Conservation (phyloP, 306 rosid genomes). For the Trichosanthes cucumerina region DNA sequence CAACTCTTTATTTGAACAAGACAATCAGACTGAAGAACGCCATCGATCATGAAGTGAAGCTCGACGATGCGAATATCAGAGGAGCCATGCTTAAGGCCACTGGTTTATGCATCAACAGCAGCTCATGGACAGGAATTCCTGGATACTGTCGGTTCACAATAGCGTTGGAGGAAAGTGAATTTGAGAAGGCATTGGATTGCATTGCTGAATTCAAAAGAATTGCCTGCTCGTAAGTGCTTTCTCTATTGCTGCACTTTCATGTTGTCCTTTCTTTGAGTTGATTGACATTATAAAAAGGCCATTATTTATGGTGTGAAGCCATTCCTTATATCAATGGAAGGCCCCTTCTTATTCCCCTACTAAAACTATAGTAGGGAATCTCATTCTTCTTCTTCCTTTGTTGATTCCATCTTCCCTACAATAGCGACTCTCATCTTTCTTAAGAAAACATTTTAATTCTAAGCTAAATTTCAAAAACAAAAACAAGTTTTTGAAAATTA, state of each 20-base stretch:
- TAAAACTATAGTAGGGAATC: not conserved
- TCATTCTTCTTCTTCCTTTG: not conserved
- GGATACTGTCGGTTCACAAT: slow-evolving; percentile 83
- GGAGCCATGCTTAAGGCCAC: slow-evolving; percentile 55
- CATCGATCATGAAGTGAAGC: slow-evolving; percentile 27
- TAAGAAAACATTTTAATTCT: no score
- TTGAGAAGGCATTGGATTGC: slow-evolving; percentile 70
- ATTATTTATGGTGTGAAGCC: not conserved
- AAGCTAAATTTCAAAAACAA: no score
- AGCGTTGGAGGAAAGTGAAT: slow-evolving; percentile 73
- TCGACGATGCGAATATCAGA: slow-evolving; percentile 65
- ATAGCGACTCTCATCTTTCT: no score
- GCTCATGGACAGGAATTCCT: slow-evolving; percentile 93
- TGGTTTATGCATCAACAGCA: slow-evolving; percentile 85
- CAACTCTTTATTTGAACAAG: slow-evolving; percentile 63
- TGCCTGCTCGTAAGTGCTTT: slow-evolving; percentile 19
- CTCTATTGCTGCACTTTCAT: not conserved
- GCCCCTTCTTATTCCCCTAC: not conserved
- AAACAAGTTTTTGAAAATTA: no score
- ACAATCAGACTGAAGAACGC: slow-evolving; percentile 29
- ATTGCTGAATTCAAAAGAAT: slow-evolving; percentile 39
- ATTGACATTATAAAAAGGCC: not conserved
- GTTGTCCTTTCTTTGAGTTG: not conserved
- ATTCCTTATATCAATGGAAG: not conserved
- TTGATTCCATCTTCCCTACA: no score